Conservation (phyloP, 345 rosid species). For the Eucalyptus regnans region DNA sequence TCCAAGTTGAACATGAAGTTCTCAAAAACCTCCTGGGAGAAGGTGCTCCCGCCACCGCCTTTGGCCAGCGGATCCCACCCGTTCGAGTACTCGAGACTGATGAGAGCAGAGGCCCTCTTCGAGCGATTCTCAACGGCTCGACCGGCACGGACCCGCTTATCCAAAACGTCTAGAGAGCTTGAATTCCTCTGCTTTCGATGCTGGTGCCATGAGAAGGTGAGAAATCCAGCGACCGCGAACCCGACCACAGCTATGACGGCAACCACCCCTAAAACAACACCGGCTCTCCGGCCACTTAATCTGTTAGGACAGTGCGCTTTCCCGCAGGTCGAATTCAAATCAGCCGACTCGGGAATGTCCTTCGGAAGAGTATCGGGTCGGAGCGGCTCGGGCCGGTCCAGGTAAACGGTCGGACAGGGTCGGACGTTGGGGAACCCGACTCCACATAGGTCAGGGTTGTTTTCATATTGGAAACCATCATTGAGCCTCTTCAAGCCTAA, state of each 20-base stretch:
- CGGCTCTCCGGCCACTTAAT: conserved; percentile 18
- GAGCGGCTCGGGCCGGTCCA: conserved; percentile 58
- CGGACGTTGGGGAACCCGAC: conserved; percentile 42
- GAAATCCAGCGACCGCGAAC: conserved; percentile 24
- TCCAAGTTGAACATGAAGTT: conserved; percentile 90
- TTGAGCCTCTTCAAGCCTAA: conserved; percentile 68
- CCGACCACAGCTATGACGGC: conserved; percentile 16
- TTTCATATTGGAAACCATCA: conserved; percentile 57
- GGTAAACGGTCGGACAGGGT: conserved; percentile 32
- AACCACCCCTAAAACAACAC: conserved; percentile 33
- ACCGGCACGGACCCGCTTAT: conserved; percentile 56
- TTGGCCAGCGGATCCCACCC: conserved; percentile 93
- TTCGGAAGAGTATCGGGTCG: conserved; percentile 25
- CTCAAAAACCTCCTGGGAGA: conserved; percentile 77
- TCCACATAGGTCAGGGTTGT: conserved; percentile 76
- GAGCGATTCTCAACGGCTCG: conserved; percentile 36
- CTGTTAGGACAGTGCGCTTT: conserved; percentile 13
- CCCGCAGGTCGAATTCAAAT: conserved; percentile 37
- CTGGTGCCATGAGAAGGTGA: conserved; percentile 45
- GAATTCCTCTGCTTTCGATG: conserved; percentile 64
- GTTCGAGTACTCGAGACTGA: conserved; percentile 76
- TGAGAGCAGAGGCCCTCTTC: conserved; percentile 59
- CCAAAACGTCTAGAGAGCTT: conserved; percentile 41
- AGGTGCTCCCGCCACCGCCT: conserved; percentile 34
- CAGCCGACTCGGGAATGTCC: conserved; percentile 59